Base-by-base conservation (phyloP, 768 basidiomycete species). In the Myochromella boudieri region DNA sequence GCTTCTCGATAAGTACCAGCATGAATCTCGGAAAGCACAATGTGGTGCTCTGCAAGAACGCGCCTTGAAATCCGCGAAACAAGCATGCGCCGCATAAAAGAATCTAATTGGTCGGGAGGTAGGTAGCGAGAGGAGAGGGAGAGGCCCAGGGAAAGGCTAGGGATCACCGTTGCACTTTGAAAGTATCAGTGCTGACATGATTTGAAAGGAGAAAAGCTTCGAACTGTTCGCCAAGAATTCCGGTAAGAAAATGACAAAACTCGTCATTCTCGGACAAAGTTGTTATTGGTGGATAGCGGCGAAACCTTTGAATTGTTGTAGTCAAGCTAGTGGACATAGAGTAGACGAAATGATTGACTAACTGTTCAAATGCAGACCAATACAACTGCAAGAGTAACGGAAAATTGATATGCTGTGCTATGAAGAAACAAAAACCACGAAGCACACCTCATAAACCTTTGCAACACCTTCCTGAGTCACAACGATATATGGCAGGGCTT, bases 1-100 rank as follows among this genome's bases (percentile, higher is more conserved):
- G 55, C 46, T 32, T 76, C 60, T 4, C 61, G 53, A 15, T 63
- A 55, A 34, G 61, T 62, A 37, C 75, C 66, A 52, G 63, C 65
- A 47, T 81, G 71, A 21, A 75, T 77, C 46, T 79, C 74, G 6
- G 91, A 87, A 4, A 95, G 72, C 1, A 90, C 87, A 43, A 94
- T 80, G 56, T 95, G 92, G 55, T 95, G 92, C 60, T 94, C 90
- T 3, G 83, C 88, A 18, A 95, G 76, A 25, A 95, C 93, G 25
- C 92, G 82, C 17, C 92, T 78, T 10, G 91, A 93, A 62, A 94
- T 93, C 43, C 92, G 79, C 2, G 92, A 94, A 39, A 91, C 79
- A 8, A 95, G 77, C 92, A 95, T 95, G 18, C 91, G 82, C 18
- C 84, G 80, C 86, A 93, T 91, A 64, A 93, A 91, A 2, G 87